Conservation (phyloP, 2,329 filamentous ascomycete genomes). For the Aspergillus felis region DNA sequence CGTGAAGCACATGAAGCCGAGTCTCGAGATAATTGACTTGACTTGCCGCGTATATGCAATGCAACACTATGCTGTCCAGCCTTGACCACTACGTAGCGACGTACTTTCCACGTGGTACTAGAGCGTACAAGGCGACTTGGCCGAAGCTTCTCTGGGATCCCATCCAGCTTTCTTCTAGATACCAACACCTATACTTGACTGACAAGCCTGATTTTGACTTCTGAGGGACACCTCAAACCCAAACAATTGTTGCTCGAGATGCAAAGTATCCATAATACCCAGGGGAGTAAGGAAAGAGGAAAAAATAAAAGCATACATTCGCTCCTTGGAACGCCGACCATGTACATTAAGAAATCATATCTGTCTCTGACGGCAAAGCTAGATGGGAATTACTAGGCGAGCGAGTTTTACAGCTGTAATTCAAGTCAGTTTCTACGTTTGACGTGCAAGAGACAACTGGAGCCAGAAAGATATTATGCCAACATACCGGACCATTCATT, state of each 20-base stretch:
- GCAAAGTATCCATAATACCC: not conserved
- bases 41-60: not conserved
- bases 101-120: not conserved
- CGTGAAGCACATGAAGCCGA: not conserved
- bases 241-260: not conserved
- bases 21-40: not conserved
- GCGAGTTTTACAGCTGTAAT: not conserved
- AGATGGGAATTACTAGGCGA: not conserved
- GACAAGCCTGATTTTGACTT: not conserved
- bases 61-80: not conserved
- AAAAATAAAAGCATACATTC: not conserved
- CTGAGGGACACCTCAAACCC: not conserved
- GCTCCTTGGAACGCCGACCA: slow-evolving; percentile 12
- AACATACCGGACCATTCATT: not conserved
- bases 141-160: not conserved
- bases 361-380: not conserved
- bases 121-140: not conserved
- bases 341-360: slow-evolving; percentile 3
- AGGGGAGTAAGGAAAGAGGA: not conserved
- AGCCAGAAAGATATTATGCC: not conserved
- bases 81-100: not conserved
- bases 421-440: not conserved
- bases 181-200: not conserved
- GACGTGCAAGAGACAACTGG: not conserved
- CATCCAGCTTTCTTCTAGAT: not conserved